Percentiles rank a stretch among this genome's conserved stretches.
Conservation (phyloP, 495 filamentous ascomycete species). For the Rusavskia elegans region DNA sequence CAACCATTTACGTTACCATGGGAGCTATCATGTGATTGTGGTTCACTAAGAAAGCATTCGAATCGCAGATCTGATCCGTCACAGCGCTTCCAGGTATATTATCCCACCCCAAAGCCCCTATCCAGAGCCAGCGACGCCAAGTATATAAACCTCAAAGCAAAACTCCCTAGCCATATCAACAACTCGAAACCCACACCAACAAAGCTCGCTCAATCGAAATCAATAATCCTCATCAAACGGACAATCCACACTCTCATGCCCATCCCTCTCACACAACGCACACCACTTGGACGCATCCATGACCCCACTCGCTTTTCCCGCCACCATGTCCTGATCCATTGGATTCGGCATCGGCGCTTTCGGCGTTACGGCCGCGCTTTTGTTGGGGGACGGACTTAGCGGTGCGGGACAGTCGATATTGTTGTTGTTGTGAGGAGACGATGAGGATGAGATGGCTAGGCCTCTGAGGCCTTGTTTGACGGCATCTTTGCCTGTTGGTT, state of each 20-base stretch:
- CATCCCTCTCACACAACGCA: conserved; percentile 88
- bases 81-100: no score
- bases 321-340: conserved; percentile 54
- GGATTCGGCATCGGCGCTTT: conserved; percentile 32
- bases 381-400: conserved; percentile 20
- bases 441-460: conserved; percentile 19
- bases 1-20: no score
- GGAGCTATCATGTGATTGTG: no score
- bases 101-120: no score
- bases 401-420: conserved; percentile 11
- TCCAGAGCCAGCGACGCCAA: background rate
- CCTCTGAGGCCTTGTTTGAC: conserved; percentile 28
- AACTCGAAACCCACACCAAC: no score
- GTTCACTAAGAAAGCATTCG: no score
- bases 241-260: conserved; percentile 90
- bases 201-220: background rate
- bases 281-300: conserved; percentile 88
- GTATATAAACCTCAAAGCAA: background rate
- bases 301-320: conserved; percentile 65
- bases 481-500: conserved; percentile 26
- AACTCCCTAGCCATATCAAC: background rate
- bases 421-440: conserved; percentile 2
- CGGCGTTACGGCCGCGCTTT: background rate
- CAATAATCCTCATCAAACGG: conserved; percentile 51
- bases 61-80: no score